phyloP scores from a whole-genome alignment of 2,329 filamentous ascomycete species.

The Apiospora pterosperma region DNA sequence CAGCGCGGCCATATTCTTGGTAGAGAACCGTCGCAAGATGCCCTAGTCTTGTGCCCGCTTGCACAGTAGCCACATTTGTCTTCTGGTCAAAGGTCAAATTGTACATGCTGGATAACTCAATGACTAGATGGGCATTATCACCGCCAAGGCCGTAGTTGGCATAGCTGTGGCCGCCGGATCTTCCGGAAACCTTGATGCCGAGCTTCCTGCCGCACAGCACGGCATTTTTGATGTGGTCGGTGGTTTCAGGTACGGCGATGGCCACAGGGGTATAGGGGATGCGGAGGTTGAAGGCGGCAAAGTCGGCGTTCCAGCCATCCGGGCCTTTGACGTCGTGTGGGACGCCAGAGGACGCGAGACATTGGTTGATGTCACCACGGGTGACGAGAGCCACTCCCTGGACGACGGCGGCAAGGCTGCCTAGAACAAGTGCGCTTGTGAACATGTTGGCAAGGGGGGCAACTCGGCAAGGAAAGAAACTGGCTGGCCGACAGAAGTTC shows the following conservation, averaged over 20 bases:
- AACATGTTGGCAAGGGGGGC: background rate
- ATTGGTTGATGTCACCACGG: constrained; percentile 24
- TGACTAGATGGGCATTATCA: constrained; percentile 41
- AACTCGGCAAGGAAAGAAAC: background rate
- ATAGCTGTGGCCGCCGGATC: constrained; percentile 47
- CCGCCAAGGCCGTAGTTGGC: constrained; percentile 42
- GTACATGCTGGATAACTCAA: constrained; percentile 41
- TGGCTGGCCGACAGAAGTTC: background rate
- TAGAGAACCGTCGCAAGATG: constrained; percentile 32
- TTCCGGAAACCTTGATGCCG: constrained; percentile 40
- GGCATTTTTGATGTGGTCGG: constrained; percentile 39
- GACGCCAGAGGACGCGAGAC: constrained; percentile 19
- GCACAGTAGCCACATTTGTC: constrained; percentile 35
- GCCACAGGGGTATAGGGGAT: constrained; percentile 31
- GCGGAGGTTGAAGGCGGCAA: constrained; percentile 25
- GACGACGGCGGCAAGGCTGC: constrained; percentile 19
- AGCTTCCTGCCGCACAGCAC: constrained; percentile 39
- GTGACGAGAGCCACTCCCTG: constrained; percentile 20
- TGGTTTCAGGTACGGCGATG: constrained; percentile 38
- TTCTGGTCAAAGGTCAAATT: constrained; percentile 34
- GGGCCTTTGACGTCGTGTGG: constrained; percentile 21
- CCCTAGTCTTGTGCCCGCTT: constrained; percentile 41
- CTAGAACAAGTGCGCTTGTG: constrained; percentile 19
- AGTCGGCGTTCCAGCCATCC: constrained; percentile 24
- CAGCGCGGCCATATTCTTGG: constrained; percentile 27